phyloP scores from a whole-genome alignment of 2,329 filamentous ascomycete species.

The Alternaria alternata region DNA sequence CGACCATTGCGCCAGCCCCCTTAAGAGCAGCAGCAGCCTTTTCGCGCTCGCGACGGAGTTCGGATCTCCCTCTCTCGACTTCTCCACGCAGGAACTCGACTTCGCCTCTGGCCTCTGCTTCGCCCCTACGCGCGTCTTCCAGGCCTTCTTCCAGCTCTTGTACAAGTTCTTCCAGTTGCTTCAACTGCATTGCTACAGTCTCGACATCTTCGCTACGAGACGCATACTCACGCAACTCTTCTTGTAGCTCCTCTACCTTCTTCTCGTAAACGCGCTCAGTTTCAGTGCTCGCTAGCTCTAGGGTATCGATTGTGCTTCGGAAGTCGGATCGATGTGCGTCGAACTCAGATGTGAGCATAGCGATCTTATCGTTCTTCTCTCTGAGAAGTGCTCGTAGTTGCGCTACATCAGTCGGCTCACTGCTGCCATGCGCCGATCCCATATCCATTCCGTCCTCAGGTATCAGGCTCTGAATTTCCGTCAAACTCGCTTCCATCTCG shows the following conservation, averaged over 20 bases:
- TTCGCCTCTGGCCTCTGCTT: constrained; percentile 93
- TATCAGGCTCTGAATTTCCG: constrained; percentile 80
- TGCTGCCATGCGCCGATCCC: constrained; percentile 56
- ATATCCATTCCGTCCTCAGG: constrained; percentile 60
- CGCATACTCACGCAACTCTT: constrained; percentile 82
- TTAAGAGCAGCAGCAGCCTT: constrained; percentile 72
- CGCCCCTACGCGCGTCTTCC: constrained; percentile 90
- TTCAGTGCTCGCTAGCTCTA: constrained; percentile 94
- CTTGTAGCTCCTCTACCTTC: constrained; percentile 84
- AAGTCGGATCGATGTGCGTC: constrained; percentile 96
- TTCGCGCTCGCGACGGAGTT: constrained; percentile 87
- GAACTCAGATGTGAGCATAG: constrained; percentile 90
- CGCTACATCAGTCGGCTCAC: constrained; percentile 68
- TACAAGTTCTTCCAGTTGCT: constrained; percentile 94
- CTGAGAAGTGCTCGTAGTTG: constrained; percentile 83
- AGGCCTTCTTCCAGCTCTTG: constrained; percentile 96
- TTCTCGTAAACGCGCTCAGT: constrained; percentile 96
- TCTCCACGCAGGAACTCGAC: constrained; percentile 95
- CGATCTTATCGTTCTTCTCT: constrained; percentile 97
- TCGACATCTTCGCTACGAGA: constrained; percentile 89
- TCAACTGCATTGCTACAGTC: constrained; percentile 86
- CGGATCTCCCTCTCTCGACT: constrained; percentile 87
- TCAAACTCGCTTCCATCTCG: constrained; percentile 89
- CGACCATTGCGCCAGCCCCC: constrained; percentile 59
- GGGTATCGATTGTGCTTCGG: constrained; percentile 92